Evolutionary conservation across 2,329 filamentous ascomycete species (phyloP).

Genomic region (Didymella pinodella): DNA sequence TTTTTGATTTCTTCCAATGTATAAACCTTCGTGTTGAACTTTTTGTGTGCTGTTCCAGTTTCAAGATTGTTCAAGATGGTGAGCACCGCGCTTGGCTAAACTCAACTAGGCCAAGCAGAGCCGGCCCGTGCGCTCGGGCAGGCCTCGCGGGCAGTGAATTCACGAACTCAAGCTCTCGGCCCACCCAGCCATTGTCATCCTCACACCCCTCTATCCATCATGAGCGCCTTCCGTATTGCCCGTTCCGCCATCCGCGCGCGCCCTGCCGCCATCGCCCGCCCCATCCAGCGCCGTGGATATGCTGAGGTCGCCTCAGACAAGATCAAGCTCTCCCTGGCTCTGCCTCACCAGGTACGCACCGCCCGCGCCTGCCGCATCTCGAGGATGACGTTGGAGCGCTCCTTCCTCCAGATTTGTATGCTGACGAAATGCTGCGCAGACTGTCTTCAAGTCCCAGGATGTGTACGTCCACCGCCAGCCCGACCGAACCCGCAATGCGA

Average conservation of each 20-base stretch:
- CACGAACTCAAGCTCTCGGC: conserved; percentile 33
- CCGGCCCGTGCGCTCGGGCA: conserved; percentile 11
- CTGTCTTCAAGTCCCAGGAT: conserved; percentile 74
- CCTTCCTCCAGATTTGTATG: conserved; percentile 8
- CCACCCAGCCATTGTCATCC: conserved; percentile 50
- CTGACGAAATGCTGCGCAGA: conserved; percentile 55
- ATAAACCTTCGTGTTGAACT: no score
- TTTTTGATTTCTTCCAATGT: no score
- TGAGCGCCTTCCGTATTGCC: conserved; percentile 95
- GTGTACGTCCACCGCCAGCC: conserved; percentile 64
- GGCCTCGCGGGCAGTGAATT: no score
- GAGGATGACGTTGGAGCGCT: conserved; percentile 7
- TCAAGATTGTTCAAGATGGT: background rate
- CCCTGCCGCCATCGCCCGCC: conserved; percentile 76
- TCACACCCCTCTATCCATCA: conserved; percentile 58
- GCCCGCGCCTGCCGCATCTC: conserved; percentile 20
- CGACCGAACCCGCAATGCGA: conserved; percentile 35
- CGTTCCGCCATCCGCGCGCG: conserved; percentile 84
- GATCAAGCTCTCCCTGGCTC: conserved; percentile 96
- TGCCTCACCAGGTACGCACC: conserved; percentile 92
- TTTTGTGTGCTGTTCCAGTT: no score
- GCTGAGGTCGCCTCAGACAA: conserved; percentile 66
- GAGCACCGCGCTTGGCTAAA: conserved; percentile 14
- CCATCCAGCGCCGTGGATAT: conserved; percentile 87
- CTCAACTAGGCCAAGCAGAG: conserved; percentile 34